Evolutionary conservation across 2,329 filamentous ascomycete species (phyloP), one percentile per base, ranked within the genome.

Genomic region (Colletotrichum camelliae): DNA sequence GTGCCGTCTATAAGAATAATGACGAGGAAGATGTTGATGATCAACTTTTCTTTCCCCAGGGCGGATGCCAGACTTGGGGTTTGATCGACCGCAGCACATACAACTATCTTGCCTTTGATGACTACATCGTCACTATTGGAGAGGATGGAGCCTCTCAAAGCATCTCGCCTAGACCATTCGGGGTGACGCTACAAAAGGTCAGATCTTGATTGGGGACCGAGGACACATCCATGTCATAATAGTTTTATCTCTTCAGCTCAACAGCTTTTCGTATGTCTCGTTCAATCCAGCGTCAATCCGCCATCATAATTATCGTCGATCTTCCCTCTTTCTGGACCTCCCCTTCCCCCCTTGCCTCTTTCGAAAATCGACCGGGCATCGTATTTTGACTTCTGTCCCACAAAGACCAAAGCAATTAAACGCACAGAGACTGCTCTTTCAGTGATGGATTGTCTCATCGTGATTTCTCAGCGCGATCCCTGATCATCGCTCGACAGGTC

Each of bases 21-120:
- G 62, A 75, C 55, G 76, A 24, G 0, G 79, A 79, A 1, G 75
- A 78, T 0, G 67, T 80, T 13, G 80, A 83, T 3, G 77, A 67
- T 10, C 16, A 74, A 12, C 58, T 84, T 1, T 81, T 84, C 74
- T 83, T 79, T 68, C 78, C 79, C 27, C 73, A 83, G 8, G 81
- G 79, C 0, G 73, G 77, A 29, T 86, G 84, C 60, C 76, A 82
- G 52, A 81, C 82, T 0, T 85, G 83, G 83, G 80, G 80, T 9
- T 69, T 76, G 58, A 77, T 82, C 61, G 84, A 86, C 60, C 81
- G 84, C 21, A 74, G 77, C 31, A 80, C 81, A 2, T 86, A 84
- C 78, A 79, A 84, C 60, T 81, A 81, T 29, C 77, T 81, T 1
- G 80, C 81, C 2, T 55, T 84, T 7, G 80, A 83, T 33, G 76